Evolutionary conservation across 2,329 filamentous ascomycete genomes (phyloP), one percentile per base, ranked within the genome.

Genomic region (Ophiostoma piceae): DNA sequence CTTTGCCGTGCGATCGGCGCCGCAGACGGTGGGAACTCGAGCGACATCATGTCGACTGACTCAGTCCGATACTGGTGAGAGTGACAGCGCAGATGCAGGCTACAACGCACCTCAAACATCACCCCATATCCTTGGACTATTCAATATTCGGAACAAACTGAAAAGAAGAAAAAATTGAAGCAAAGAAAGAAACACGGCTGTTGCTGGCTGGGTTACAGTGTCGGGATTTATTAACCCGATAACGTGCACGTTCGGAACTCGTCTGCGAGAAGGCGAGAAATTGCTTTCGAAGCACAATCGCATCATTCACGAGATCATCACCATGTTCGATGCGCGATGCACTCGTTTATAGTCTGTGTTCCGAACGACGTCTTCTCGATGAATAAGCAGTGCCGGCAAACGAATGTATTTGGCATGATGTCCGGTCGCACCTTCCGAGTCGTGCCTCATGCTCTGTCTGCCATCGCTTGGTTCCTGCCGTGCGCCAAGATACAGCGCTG

Each of bases 391-490:
- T 19, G n/a, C 19, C 19, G 19, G n/a, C 47, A 22, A 51, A 51
- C 16, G 16, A 41, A 41, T 39, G 0, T 12, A 41, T 14, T 3
- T 41, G 39, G 39, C 39, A 41, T 1, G 9, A 19, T 16, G 26
- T 4, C 57, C 32, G 22, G 29, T 11, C 60, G 60, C 32, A 26
- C 67, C 19, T 65, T 64, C 67, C 62, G 62, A 32, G 60, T 32
- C 60, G n/a, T 64, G 51, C 51, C 51, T 26, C 29, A 5, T 47
- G 43, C 6, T 19, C 43, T 47, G 43, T 47, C 43, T 47, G 43
- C 37, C 35, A 6, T 67, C 19, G 29, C 66, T 47, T 67, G 39
- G 54, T 62, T 57, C 32, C 69, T 68, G 66, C 69, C 62, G 62
- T 39, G 35, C 51, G 22, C 51, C 51, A 57, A 39, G 14, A 39